Evolutionary conservation across 306 rosid genomes (phyloP).

Genomic region (Alnus rubra): DNA sequence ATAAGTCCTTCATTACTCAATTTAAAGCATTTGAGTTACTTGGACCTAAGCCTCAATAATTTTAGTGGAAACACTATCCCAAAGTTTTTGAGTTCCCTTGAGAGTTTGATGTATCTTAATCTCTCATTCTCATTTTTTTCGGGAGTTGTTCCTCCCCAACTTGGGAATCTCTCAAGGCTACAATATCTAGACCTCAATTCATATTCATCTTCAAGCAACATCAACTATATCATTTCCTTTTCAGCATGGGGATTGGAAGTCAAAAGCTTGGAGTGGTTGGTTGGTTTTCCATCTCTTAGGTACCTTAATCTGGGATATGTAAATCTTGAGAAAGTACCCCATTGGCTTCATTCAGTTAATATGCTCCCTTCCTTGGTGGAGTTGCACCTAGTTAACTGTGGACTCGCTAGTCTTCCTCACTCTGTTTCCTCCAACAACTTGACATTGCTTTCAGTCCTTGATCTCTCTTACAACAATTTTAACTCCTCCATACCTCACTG

Average conservation of each 20-base stretch:
- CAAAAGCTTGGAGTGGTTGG: not conserved
- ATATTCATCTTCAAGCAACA: no score
- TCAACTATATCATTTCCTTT: no score
- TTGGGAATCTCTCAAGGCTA: not conserved
- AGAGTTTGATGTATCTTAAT: not conserved
- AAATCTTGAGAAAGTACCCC: not conserved
- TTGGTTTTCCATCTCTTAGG: not conserved
- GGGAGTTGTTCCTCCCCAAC: not conserved
- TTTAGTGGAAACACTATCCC: not conserved
- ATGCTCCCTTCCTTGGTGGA: not conserved
- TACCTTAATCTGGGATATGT: not conserved
- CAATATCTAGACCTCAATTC: not conserved
- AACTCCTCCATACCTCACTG: not conserved
- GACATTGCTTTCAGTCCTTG: not conserved
- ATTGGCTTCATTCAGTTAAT: not conserved
- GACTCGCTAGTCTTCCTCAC: not conserved
- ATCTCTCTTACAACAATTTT: fast-evolving
- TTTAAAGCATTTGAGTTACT: not conserved
- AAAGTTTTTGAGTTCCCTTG: not conserved
- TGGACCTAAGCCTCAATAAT: not conserved
- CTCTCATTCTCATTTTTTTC: not conserved
- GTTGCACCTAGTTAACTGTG: no score
- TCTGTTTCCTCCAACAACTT: not conserved
- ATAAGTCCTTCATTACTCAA: no score
- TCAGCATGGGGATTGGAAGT: no score